phyloP scores from a whole-genome alignment of 805 yeast genomes.

The Zygosaccharomyces pseudorouxii region DNA sequence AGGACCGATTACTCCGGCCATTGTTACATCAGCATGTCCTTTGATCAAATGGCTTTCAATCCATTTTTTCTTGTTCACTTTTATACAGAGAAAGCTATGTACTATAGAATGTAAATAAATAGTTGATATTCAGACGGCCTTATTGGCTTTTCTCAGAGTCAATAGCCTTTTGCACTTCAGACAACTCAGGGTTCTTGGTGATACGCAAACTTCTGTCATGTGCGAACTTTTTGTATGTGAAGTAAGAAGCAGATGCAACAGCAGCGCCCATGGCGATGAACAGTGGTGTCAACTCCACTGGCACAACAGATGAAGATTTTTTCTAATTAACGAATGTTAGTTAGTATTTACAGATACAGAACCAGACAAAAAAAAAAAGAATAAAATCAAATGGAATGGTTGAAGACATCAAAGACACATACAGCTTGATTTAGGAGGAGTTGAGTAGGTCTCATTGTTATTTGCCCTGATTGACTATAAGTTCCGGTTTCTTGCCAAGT shows the following conservation, averaged over 20 bases:
- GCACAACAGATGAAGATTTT: constrained; percentile 35
- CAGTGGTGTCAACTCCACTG: constrained; percentile 56
- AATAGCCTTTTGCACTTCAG: constrained; percentile 31
- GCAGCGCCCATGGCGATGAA: constrained; percentile 56
- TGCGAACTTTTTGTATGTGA: constrained; percentile 47
- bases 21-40: not conserved
- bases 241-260: constrained; percentile 45
- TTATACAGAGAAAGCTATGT: not conserved
- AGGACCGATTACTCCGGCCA: not conserved
- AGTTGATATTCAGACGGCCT: not conserved
- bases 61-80: not conserved
- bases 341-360: not conserved
- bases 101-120: not conserved
- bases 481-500: not conserved
- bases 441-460: constrained; percentile 47
- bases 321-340: constrained; percentile 23
- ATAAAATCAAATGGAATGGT: not conserved
- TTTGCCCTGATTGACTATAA: not conserved
- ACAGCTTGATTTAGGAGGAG: constrained; percentile 44
- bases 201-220: constrained; percentile 48
- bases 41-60: not conserved
- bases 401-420: constrained; percentile 26
- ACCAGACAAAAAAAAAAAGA: constrained; percentile 6
- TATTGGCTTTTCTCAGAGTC: constrained; percentile 9
- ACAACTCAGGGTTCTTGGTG: constrained; percentile 41